phyloP scores from a whole-genome alignment of 2,329 filamentous ascomycete species.

The Fusarium euwallaceae region DNA sequence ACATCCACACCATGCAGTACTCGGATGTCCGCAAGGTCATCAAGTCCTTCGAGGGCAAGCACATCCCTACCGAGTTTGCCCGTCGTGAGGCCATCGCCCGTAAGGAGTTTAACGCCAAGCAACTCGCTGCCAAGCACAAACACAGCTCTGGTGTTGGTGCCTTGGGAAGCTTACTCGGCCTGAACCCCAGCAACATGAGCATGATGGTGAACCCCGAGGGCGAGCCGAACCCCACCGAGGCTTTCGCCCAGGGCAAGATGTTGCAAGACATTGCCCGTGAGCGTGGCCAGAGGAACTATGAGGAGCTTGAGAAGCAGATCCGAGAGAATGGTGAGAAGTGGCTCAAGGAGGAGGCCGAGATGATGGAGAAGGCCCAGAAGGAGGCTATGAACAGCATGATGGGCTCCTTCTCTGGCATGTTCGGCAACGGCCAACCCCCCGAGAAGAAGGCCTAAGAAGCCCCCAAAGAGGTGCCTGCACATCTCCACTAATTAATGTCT shows the following conservation, averaged over 20 bases:
- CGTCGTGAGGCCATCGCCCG: slow-evolving; percentile 88
- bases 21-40: slow-evolving; percentile 87
- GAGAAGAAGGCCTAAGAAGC: slow-evolving; percentile 44
- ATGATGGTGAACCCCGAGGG: slow-evolving; percentile 73
- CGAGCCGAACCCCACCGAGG: slow-evolving; percentile 79
- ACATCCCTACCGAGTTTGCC: slow-evolving; percentile 92
- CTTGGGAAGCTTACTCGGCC: slow-evolving; percentile 79
- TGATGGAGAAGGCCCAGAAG: slow-evolving; percentile 89
- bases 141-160: slow-evolving; percentile 74
- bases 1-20: slow-evolving; percentile 93
- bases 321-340: slow-evolving; percentile 94
- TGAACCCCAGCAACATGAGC: slow-evolving; percentile 78
- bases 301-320: slow-evolving; percentile 90
- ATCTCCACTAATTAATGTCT: slow-evolving; percentile 51
- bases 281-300: slow-evolving; percentile 89
- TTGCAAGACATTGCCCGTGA: slow-evolving; percentile 94
- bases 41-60: slow-evolving; percentile 88
- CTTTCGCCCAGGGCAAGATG: slow-evolving; percentile 94
- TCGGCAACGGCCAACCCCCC: slow-evolving; percentile 31
- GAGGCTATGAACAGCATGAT: slow-evolving; percentile 96
- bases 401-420: slow-evolving; percentile 69
- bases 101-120: slow-evolving; percentile 84
- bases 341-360: slow-evolving; percentile 91
- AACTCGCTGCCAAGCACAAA: slow-evolving; percentile 74
- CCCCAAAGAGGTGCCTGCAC: slow-evolving; percentile 31